A percentile compares a stretch with the other conserved stretches of the same genome.
Conservation (phyloP, 2,329 filamentous ascomycete genomes). For the Aspergillus glaucus region DNA sequence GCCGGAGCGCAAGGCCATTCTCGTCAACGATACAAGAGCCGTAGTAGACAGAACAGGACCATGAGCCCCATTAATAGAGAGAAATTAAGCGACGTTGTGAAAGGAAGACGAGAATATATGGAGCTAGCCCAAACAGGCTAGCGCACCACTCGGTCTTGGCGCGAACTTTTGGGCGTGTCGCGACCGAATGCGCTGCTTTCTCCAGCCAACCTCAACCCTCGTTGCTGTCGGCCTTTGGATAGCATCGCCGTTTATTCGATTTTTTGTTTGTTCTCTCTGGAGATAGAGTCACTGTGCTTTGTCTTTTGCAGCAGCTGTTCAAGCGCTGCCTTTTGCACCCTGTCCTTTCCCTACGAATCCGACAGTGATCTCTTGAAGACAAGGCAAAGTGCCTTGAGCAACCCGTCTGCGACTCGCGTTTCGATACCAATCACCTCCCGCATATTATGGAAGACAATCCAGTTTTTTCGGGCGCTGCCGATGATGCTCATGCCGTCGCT, state of each 20-base stretch:
- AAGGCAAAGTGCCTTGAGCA: slow-evolving; percentile 24
- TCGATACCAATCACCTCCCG: slow-evolving; percentile 17
- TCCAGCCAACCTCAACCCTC: slow-evolving; percentile 17
- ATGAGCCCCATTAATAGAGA: not conserved
- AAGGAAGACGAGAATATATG: not conserved
- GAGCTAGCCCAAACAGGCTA: slow-evolving; percentile 12
- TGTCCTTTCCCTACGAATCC: not conserved
- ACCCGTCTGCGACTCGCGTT: slow-evolving; percentile 24
- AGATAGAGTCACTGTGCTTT: not conserved
- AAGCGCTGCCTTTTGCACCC: slow-evolving; percentile 8
- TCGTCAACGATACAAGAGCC: too few species aligned
- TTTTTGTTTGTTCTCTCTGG: not conserved
- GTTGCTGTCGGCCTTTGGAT: not conserved
- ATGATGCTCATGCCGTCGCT: slow-evolving; percentile 21
- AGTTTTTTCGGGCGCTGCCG: slow-evolving; percentile 19
- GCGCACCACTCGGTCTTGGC: slow-evolving; percentile 21
- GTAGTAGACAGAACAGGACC: too few species aligned
- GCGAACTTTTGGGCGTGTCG: slow-evolving; percentile 32
- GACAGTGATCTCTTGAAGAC: slow-evolving; percentile 12
- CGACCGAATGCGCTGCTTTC: slow-evolving; percentile 21
- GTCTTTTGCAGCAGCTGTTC: slow-evolving; percentile 1
- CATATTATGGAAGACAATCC: slow-evolving; percentile 32
- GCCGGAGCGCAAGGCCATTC: too few species aligned
- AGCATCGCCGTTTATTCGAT: not conserved
- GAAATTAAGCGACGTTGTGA: not conserved